Conservation (phyloP, 2,329 filamentous ascomycete species). For the Colletotrichum sp. region DNA sequence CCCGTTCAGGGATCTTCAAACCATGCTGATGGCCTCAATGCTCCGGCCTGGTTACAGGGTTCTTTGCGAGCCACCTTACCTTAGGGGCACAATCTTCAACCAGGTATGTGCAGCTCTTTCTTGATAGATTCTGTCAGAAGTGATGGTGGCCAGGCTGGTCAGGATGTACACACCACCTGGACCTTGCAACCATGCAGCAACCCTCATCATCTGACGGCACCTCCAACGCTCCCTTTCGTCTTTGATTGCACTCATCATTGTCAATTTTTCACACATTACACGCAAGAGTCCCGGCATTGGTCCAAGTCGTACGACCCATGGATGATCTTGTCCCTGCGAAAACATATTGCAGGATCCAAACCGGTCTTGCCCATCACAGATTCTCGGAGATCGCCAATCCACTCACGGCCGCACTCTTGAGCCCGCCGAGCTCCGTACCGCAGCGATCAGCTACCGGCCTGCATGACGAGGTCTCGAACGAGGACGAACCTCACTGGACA, state of each 20-base stretch:
- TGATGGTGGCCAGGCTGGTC: conserved; percentile 5
- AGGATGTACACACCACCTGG: conserved; percentile 13
- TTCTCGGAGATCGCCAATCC: conserved; percentile 13
- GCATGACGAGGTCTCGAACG: not conserved
- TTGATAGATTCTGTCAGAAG: conserved; percentile 12
- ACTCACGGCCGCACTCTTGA: not conserved
- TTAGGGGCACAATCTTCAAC: conserved; percentile 16
- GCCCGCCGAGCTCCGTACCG: conserved; percentile 7
- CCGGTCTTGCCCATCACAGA: not conserved
- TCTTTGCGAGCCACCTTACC: not conserved
- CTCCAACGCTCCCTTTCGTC: not conserved
- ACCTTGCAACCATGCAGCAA: conserved; percentile 3
- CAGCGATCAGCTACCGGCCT: conserved; percentile 16
- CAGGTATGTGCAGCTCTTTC: conserved; percentile 6
- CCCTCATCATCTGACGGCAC: conserved; percentile 17
- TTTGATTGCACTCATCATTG: not conserved
- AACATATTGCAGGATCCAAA: conserved; percentile 3
- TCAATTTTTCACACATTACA: not conserved
- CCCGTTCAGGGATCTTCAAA: not conserved
- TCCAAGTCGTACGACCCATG: not conserved
- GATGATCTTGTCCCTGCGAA: conserved; percentile 15
- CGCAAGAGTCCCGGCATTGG: conserved; percentile 5
- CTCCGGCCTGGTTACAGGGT: not conserved
- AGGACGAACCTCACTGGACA: not conserved
- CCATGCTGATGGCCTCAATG: not conserved